These are phyloP conservation scores for Immersiporthe knoxdaviesiana DNA, from an alignment of 2,329 filamentous ascomycete species.

Conservation along the genomic window DNA sequence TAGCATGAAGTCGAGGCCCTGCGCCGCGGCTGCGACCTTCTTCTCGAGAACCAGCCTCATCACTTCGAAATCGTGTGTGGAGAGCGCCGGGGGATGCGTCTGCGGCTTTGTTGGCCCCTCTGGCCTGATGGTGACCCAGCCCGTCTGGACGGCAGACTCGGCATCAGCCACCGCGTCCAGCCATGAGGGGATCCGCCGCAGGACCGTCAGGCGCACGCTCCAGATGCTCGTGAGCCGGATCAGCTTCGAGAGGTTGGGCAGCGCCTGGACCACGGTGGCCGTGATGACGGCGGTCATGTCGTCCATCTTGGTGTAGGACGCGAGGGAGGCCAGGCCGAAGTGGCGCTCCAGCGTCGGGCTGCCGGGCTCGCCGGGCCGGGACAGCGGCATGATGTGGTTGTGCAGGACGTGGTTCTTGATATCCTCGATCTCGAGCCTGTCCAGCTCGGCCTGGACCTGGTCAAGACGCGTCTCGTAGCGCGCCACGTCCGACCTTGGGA, in stretches of 20 bases:
- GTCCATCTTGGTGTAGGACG: conserved; percentile 72
- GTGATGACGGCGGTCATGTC: conserved; percentile 91
- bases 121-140: conserved; percentile 62
- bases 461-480: conserved; percentile 74
- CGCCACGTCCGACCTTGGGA: conserved; percentile 66
- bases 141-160: conserved; percentile 66
- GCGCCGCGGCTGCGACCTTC: conserved; percentile 71
- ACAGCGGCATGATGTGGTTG: conserved; percentile 71
- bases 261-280: conserved; percentile 84
- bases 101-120: conserved; percentile 28
- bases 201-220: conserved; percentile 74
- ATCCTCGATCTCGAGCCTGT: conserved; percentile 76
- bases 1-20: conserved; percentile 79
- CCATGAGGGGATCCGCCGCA: conserved; percentile 73
- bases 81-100: conserved; percentile 39
- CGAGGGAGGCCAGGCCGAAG: conserved; percentile 46
- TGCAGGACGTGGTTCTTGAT: conserved; percentile 86
- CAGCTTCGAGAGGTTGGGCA: conserved; percentile 79
- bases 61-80: conserved; percentile 54
- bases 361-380: conserved; percentile 53
- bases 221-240: conserved; percentile 75
- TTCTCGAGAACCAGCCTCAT: conserved; percentile 67
- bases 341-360: conserved; percentile 42
- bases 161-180: conserved; percentile 68
- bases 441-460: conserved; percentile 71